Conservation (phyloP, 129 eudicot genomes). For the Chrysanthemum seticuspe region DNA sequence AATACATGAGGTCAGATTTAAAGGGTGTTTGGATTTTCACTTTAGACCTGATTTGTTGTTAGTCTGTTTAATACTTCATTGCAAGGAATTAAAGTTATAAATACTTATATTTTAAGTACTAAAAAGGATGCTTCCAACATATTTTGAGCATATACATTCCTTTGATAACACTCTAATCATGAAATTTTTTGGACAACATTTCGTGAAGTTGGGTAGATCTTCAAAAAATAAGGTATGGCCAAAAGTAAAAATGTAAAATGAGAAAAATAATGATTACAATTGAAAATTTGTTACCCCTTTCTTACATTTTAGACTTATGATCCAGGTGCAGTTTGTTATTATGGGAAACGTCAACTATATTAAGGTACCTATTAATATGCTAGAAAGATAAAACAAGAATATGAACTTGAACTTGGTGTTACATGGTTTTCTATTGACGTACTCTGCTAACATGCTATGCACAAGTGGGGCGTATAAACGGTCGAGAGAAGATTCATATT, state of each 20-base stretch:
- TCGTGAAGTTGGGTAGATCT: conserved; percentile 80
- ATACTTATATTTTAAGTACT: conserved; percentile 49
- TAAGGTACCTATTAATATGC: conserved; percentile 60
- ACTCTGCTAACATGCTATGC: no score
- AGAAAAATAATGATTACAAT: background rate
- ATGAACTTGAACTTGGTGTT: no score
- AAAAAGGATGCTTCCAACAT: conserved; percentile 81
- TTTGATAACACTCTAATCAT: conserved; percentile 74
- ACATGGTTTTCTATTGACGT: no score
- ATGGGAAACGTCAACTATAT: conserved; percentile 89
- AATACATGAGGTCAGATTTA: no score
- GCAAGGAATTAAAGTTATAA: conserved; percentile 3
- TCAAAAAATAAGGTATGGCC: conserved; percentile 73
- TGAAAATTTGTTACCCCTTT: background rate
- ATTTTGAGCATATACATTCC: conserved; percentile 74
- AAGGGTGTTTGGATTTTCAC: no score
- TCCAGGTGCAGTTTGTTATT: conserved; percentile 84
- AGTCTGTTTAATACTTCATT: background rate
- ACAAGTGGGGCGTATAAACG: no score
- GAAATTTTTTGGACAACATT: conserved; percentile 79
- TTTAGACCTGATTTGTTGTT: no score
- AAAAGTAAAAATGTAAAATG: background rate
- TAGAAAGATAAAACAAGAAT: no score
- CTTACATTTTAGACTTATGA: conserved; percentile 12
- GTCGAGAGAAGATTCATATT: no score